Evolutionary conservation across 1,284 basidiomycete genomes (phyloP).

Genomic region (Rhodotorula sp.): DNA sequence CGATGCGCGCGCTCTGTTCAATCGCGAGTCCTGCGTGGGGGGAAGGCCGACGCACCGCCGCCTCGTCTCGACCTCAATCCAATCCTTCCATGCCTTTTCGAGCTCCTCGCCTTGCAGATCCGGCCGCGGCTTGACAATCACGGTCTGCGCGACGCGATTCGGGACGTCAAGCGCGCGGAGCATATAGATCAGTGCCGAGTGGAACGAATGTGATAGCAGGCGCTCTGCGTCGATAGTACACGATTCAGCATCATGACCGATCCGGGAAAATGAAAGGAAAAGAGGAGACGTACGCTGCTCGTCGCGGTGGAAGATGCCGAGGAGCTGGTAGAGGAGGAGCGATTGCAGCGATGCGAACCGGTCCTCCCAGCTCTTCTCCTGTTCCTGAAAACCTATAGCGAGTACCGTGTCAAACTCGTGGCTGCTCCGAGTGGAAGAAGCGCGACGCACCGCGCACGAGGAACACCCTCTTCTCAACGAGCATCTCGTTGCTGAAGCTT

Average conservation of each 20-base stretch:
- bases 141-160: constrained; percentile 2
- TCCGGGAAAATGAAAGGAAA: background rate
- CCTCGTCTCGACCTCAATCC: constrained; percentile 40
- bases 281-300: constrained; percentile 37
- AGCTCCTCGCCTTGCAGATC: constrained; percentile 12
- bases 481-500: constrained; percentile 39
- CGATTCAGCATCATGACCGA: background rate
- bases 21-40: background rate
- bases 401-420: background rate
- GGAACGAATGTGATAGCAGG: constrained; percentile 37
- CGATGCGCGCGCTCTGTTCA: background rate
- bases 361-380: constrained; percentile 18
- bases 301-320: constrained; percentile 42
- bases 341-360: constrained; percentile 34
- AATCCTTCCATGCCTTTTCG: constrained; percentile 32
- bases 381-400: constrained; percentile 29
- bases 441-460: constrained; percentile 28
- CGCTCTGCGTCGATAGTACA: constrained; percentile 23
- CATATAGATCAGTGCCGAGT: constrained; percentile 39
- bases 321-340: constrained; percentile 40
- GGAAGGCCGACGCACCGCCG: constrained; percentile 16
- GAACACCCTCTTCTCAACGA: constrained; percentile 42
- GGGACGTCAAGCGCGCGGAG: constrained; percentile 32
- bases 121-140: background rate
- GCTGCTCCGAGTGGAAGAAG: background rate